Evolutionary conservation across 2,329 filamentous ascomycete species (phyloP).

Genomic region (Trichoderma endophyticum): DNA sequence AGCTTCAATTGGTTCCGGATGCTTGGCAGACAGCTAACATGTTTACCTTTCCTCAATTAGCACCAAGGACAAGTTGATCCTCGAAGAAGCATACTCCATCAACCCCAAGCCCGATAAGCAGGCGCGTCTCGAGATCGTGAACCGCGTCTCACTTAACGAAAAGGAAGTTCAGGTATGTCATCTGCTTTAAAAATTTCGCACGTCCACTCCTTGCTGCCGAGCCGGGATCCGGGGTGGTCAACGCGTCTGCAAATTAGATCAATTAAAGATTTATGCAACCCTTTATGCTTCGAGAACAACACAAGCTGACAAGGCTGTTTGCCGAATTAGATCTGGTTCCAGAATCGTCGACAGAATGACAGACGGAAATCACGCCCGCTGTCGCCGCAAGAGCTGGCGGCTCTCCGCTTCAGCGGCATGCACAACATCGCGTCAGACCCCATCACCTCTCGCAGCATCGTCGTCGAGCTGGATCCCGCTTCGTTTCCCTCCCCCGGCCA

Average conservation of each 20-base stretch:
- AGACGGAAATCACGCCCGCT: conserved; percentile 83
- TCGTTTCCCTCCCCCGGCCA: conserved; percentile 29
- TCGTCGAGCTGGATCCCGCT: conserved; percentile 28
- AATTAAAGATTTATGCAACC: conserved; percentile 13
- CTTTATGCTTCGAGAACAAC: background rate
- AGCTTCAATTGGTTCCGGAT: background rate
- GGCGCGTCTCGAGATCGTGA: conserved; percentile 78
- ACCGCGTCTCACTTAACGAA: conserved; percentile 82
- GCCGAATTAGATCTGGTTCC: conserved; percentile 84
- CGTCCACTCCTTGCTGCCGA: background rate
- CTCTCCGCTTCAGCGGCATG: conserved; percentile 54
- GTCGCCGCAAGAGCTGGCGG: conserved; percentile 70
- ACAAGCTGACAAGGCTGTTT: conserved; percentile 12
- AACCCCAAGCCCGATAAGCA: conserved; percentile 92
- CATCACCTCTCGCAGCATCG: conserved; percentile 28
- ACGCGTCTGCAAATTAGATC: conserved; percentile 8
- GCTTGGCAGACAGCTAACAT: background rate
- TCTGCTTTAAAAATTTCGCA: background rate
- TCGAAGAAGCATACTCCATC: conserved; percentile 78
- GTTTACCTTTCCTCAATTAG: conserved; percentile 41
- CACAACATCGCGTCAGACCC: conserved; percentile 50
- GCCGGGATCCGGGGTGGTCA: conserved; percentile 3
- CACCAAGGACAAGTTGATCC: conserved; percentile 81
- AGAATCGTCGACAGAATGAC: conserved; percentile 91
- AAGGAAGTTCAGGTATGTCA: conserved; percentile 88